Percentiles rank a stretch among this genome's conserved stretches.
These are phyloP conservation scores for Sophora flavescens DNA, from an alignment of 306 rosid species.

Conservation along the genomic window DNA sequence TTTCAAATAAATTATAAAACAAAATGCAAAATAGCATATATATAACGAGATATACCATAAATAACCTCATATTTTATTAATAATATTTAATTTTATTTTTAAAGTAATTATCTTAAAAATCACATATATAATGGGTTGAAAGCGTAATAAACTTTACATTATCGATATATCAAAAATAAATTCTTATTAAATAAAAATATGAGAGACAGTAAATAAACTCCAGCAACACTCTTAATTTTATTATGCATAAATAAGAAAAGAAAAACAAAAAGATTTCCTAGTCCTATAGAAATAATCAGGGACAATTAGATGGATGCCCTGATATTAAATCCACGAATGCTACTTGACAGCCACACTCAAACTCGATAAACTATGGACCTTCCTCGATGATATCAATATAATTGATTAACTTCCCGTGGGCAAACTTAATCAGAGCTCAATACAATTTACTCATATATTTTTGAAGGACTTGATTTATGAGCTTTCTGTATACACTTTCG, in stretches of 20 bases:
- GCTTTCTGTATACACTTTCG: constrained; percentile 51
- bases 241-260: not conserved
- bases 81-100: too few species aligned
- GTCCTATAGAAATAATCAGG: not conserved
- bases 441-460: constrained; percentile 16
- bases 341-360: constrained; percentile 3
- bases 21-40: too few species aligned
- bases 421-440: constrained; percentile 11
- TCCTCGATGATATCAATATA: not conserved
- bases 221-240: not conserved
- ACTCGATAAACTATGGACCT: constrained; percentile 15
- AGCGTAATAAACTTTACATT: too few species aligned
- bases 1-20: too few species aligned
- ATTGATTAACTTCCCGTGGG: not conserved
- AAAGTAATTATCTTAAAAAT: too few species aligned
- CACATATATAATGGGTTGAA: too few species aligned
- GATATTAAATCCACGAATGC: not conserved
- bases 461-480: constrained; percentile 29
- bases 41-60: too few species aligned
- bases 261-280: not conserved
- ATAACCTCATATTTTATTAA: too few species aligned
- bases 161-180: too few species aligned
- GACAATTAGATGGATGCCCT: not conserved
- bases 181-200: too few species aligned
- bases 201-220: not conserved